phyloP scores from a whole-genome alignment of 2,329 filamentous ascomycete genomes.

The Boeremia exigua region DNA sequence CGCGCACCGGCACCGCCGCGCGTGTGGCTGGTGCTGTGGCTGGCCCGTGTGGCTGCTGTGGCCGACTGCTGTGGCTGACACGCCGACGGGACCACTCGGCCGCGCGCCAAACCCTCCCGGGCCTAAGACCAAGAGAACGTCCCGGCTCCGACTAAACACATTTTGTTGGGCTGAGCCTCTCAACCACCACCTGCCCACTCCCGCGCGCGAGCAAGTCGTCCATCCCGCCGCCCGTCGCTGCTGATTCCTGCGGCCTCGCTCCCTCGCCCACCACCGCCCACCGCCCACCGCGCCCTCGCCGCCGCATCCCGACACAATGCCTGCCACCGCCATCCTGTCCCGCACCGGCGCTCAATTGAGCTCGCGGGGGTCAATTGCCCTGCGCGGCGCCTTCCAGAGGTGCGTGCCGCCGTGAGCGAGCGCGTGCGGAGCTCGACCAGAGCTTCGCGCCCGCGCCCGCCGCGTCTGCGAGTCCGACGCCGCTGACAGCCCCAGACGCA shows the following conservation, averaged over 20 bases:
- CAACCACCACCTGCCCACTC: conserved; percentile 25
- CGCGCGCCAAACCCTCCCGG: not conserved
- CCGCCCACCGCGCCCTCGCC: conserved; percentile 10
- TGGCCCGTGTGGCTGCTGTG: too few relatives aligned
- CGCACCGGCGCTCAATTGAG: conserved; percentile 54
- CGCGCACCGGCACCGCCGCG: too few relatives aligned
- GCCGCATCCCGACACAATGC: conserved; percentile 57
- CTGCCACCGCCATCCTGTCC: conserved; percentile 56
- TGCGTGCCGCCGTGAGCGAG: conserved; percentile 35
- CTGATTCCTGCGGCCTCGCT: conserved; percentile 22
- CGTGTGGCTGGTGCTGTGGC: too few relatives aligned
- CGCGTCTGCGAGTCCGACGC: not conserved
- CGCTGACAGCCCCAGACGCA: conserved; percentile 48
- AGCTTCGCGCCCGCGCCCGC: not conserved
- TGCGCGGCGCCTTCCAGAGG: conserved; percentile 54
- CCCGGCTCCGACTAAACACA: conserved; percentile 24
- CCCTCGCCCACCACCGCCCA: conserved; percentile 26
- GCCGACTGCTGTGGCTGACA: conserved; percentile 22
- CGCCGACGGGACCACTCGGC: conserved; percentile 21
- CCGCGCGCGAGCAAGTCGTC: conserved; percentile 2
- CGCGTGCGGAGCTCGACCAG: not conserved
- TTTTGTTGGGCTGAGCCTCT: conserved; percentile 42
- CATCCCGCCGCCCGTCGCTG: conserved; percentile 30
- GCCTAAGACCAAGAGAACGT: conserved; percentile 5
- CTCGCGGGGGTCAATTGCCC: conserved; percentile 48